These are phyloP conservation scores for Globisporangium barbulae DNA, from an alignment of 352 stramenopile genomes.

Conservation along the genomic window DNA sequence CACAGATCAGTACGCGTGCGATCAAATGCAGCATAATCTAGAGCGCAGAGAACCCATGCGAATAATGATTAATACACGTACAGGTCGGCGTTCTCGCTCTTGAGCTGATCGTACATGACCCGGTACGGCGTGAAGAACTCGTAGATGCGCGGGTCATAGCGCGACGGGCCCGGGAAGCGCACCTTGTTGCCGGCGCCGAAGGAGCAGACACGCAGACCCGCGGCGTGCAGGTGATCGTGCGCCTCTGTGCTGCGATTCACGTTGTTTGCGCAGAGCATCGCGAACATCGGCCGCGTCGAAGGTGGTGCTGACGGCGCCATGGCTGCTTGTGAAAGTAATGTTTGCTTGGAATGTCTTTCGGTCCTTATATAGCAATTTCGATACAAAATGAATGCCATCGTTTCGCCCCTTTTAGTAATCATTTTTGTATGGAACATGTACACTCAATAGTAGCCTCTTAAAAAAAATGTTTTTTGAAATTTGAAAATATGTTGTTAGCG, in stretches of 20 bases:
- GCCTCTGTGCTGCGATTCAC: constrained; percentile 89
- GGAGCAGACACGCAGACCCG: constrained; percentile 74
- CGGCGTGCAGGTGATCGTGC: constrained; percentile 79
- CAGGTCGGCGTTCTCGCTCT: constrained; percentile 72
- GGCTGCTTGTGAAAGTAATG: background rate
- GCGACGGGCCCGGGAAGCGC: constrained; percentile 74
- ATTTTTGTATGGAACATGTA: no score
- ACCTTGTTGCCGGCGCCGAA: constrained; percentile 87
- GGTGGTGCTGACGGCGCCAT: background rate
- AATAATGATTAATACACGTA: constrained; percentile 15
- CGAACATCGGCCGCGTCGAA: constrained; percentile 57
- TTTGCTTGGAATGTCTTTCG: no score
- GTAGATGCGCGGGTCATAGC: constrained; percentile 76
- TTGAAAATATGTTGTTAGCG: no score
- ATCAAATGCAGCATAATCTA: background rate
- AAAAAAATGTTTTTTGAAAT: no score
- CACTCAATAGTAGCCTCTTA: no score
- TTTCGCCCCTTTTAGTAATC: no score
- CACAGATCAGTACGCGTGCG: background rate
- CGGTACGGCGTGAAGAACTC: constrained; percentile 88
- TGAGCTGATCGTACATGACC: constrained; percentile 84
- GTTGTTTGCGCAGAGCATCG: constrained; percentile 89
- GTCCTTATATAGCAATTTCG: no score
- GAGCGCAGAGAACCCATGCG: no score
- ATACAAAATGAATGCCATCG: no score